Evolutionary conservation across 108 stramenopile genomes (phyloP), one percentile per base, ranked within the genome.

Genomic region (Skeletonema marinoi): DNA sequence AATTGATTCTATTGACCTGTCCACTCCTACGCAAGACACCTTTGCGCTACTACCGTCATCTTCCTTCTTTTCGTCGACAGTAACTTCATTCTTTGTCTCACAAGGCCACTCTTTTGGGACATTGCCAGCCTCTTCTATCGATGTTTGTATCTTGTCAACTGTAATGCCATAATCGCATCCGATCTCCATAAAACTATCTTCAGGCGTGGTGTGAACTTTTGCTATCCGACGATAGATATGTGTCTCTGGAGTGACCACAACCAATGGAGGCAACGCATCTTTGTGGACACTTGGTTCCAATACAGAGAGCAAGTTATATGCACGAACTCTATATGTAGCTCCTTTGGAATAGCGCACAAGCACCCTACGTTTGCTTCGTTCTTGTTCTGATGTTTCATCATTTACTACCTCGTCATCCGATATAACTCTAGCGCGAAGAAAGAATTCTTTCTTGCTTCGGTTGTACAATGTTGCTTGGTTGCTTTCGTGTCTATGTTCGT

Each of bases 171-270:
- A 89, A 77, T 90, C 90, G 70, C 90, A 91, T 10, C 90, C 93
- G 50, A 93, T 88, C 65, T 93, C 90, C 76, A 92, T 65, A 60
- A 95, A 95, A 29, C 74, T 48, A 66, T 94, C 93, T n/a, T 86
- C 73, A 14, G 80, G 65, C 4, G 77, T 70, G 21, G 89, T 88
- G 64, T 93, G 90, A 4, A 87, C 78, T 44, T 73, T 82, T 9
- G 88, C 74, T 17, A 76, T 67, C 6, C 93, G 86, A 16, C 93
- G 88, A 68, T 93, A 93, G 13, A 86, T 82, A 59, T 80, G 71
- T 6, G 93, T 93, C 86, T 93, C 93, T 3, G 90, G 82, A 2
- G 78, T 82, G 17, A 90, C 81, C 32, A 93, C 38, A 30, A 91
- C 78, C 46, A 86, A 61, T 4, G 76, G 75, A 12, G 77, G 77